Conservation (phyloP, 306 rosid genomes). For the Cucumis cinereus region DNA sequence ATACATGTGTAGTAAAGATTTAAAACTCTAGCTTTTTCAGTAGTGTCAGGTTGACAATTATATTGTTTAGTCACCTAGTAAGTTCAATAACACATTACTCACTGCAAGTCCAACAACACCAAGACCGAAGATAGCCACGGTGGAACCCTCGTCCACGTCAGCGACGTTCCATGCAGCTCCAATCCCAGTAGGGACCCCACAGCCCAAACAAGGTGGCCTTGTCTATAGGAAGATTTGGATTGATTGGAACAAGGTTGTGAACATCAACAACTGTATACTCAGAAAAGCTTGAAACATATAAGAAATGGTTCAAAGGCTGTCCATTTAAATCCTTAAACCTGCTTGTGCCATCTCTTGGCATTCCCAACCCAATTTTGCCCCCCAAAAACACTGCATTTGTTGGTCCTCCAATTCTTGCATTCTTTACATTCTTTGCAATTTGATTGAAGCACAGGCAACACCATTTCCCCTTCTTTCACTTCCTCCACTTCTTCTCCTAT, state of each 20-base stretch:
- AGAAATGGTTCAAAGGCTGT: slow-evolving; percentile 25
- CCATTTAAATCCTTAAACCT: slow-evolving; percentile 50
- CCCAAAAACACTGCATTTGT: slow-evolving; percentile 21
- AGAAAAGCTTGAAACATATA: slow-evolving; percentile 45
- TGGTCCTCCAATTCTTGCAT: slow-evolving; percentile 37
- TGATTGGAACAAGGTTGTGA: slow-evolving; percentile 31
- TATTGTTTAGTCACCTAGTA: too few species aligned
- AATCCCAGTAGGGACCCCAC: slow-evolving; percentile 56
- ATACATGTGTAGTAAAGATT: not conserved
- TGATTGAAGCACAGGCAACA: slow-evolving; percentile 42
- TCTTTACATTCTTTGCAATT: slow-evolving; percentile 48
- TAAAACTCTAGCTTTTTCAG: too few species aligned
- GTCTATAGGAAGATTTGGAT: slow-evolving; percentile 25
- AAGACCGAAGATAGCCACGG: slow-evolving; percentile 35
- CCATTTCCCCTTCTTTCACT: slow-evolving; percentile 35
- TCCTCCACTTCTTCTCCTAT: slow-evolving; percentile 50
- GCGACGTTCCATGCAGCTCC: slow-evolving; percentile 74
- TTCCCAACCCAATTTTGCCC: not conserved
- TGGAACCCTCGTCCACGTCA: slow-evolving; percentile 43
- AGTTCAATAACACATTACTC: not conserved
- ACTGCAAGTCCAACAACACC: slow-evolving; percentile 38
- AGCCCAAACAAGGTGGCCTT: slow-evolving; percentile 55
- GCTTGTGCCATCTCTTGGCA: slow-evolving; percentile 45
- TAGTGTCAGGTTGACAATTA: not conserved
- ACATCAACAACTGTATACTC: slow-evolving; percentile 54